A percentile compares a stretch with the other conserved stretches of the same genome.
Evolutionary conservation across 1,139 yeast species (phyloP).

Genomic region (Candida mesenterica): DNA sequence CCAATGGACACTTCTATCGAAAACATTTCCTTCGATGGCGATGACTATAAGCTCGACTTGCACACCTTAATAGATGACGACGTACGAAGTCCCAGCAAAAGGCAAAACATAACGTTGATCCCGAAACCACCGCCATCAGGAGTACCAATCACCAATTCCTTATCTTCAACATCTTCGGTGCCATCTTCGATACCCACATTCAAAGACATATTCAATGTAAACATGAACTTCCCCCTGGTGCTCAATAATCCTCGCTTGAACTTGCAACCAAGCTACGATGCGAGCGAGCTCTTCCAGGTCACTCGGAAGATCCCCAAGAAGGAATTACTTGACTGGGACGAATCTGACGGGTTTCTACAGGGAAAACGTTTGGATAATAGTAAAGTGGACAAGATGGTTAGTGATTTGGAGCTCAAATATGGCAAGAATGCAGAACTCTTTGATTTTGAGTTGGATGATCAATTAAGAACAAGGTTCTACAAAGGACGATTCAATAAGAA

Average conservation of each 20-base stretch:
- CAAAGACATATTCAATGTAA: not conserved
- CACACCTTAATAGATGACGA: conserved; percentile 17
- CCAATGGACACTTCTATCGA: conserved; percentile 6
- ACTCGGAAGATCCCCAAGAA: conserved; percentile 23
- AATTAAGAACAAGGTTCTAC: conserved; percentile 45
- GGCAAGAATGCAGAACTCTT: conserved; percentile 10
- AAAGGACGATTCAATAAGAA: conserved; percentile 34
- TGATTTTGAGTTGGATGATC: conserved; percentile 36
- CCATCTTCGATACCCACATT: conserved; percentile 1
- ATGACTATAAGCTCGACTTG: conserved; percentile 28
- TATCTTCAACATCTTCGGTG: too few species aligned
- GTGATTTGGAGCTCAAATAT: conserved; percentile 18
- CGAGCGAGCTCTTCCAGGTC: conserved; percentile 41
- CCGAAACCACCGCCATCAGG: conserved; percentile 1
- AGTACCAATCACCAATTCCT: too few species aligned
- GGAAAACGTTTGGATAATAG: conserved; percentile 30
- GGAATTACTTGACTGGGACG: not conserved
- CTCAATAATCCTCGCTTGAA: conserved; percentile 6
- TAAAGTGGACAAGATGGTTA: conserved; percentile 38
- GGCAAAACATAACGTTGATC: conserved; percentile 6
- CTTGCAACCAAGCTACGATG: conserved; percentile 9
- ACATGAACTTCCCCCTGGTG: conserved; percentile 6
- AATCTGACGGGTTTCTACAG: conserved; percentile 16
- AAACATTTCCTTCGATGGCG: conserved; percentile 11
- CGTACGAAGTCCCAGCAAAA: conserved; percentile 11